These are phyloP conservation scores for Aspergillus haitiensis DNA, from an alignment of 495 filamentous ascomycete species.

Conservation along the genomic window DNA sequence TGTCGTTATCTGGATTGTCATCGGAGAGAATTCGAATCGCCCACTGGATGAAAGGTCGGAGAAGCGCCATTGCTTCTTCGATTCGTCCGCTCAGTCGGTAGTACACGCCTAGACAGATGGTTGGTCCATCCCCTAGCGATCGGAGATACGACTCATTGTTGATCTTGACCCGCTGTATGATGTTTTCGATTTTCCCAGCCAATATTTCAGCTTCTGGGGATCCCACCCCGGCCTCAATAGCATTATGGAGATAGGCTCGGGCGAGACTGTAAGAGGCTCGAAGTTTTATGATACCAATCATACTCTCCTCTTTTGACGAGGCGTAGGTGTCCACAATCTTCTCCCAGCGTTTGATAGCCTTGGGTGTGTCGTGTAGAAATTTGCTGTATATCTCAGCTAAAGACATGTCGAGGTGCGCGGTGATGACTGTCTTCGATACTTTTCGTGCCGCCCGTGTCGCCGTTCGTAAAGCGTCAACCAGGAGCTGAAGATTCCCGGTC, in stretches of 20 bases:
- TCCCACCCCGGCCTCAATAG: conserved; percentile 10
- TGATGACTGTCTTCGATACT: conserved; percentile 3
- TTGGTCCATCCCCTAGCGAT: background rate
- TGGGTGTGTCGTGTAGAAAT: conserved; percentile 9
- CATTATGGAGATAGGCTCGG: conserved; percentile 3
- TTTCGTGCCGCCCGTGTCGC: conserved; percentile 9
- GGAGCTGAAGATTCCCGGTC: conserved; percentile 14
- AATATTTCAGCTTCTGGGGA: conserved; percentile 3
- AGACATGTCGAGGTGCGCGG: conserved; percentile 9
- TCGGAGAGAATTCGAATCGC: conserved; percentile 14
- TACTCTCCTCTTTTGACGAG: conserved; percentile 8
- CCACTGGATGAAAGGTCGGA: conserved; percentile 11
- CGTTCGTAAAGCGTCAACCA: conserved; percentile 8
- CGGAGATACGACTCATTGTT: background rate
- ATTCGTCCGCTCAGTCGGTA: conserved; percentile 10
- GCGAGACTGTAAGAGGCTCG: conserved; percentile 6
- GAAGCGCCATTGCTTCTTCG: conserved; percentile 5
- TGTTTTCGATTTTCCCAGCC: conserved; percentile 9
- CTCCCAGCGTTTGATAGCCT: conserved; percentile 15
- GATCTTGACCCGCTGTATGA: background rate
- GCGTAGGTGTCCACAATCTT: conserved; percentile 14
- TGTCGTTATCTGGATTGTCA: conserved; percentile 19
- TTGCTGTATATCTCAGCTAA: conserved; percentile 17
- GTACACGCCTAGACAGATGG: conserved; percentile 12
- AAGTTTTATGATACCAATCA: conserved; percentile 9